Percentiles rank a stretch among this genome's conserved stretches.
phyloP scores from a whole-genome alignment of 192 early-diverging fungal genomes.

The Podochytrium sp. region DNA sequence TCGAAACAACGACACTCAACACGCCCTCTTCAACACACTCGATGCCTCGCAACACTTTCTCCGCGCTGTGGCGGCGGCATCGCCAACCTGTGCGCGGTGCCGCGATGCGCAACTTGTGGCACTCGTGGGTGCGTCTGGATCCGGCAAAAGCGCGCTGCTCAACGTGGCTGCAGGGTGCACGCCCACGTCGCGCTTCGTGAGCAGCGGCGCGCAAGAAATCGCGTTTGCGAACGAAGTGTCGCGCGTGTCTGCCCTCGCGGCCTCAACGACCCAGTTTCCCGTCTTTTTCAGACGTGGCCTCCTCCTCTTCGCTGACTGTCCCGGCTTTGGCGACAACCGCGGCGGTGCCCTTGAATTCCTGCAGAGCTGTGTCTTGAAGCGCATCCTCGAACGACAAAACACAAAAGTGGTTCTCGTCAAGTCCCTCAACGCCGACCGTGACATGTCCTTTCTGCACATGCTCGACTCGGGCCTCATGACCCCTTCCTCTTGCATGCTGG shows the following conservation, averaged over 20 bases:
- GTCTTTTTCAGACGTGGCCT: neutral
- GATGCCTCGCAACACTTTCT: neutral
- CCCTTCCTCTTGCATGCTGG: neutral
- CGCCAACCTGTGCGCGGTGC: neutral
- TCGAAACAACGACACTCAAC: too few relatives aligned
- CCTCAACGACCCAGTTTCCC: neutral
- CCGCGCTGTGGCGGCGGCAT: neutral
- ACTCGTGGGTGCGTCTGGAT: neutral
- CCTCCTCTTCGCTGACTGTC: neutral
- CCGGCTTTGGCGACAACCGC: conserved; percentile 11
- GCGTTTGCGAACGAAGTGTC: neutral
- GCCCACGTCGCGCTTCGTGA: neutral
- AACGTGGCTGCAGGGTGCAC: neutral
- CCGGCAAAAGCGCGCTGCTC: conserved; percentile 1
- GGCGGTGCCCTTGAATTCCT: neutral
- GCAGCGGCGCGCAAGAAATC: neutral
- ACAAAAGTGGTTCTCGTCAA: conserved; percentile 6
- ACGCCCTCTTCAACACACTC: too few relatives aligned
- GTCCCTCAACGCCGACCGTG: neutral
- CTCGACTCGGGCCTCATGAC: neutral
- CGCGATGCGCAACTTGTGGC: neutral
- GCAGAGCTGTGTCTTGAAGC: neutral
- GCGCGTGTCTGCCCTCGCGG: neutral
- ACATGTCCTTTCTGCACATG: neutral
- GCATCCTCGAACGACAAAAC: neutral